These are phyloP conservation scores for Plasmopara halstedii DNA, from an alignment of 352 stramenopile species.

Conservation along the genomic window DNA sequence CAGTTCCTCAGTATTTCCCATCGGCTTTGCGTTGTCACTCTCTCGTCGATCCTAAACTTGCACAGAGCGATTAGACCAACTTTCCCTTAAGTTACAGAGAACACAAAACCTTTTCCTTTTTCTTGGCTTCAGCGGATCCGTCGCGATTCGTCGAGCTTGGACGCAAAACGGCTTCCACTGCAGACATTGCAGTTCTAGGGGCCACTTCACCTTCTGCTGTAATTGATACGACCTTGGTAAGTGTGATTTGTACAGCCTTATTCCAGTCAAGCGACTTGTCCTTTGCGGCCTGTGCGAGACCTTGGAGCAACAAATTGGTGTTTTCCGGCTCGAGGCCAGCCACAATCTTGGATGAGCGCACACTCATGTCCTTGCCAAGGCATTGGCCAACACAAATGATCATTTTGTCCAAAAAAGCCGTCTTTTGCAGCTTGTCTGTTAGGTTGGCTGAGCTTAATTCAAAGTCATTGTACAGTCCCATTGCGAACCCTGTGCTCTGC, in stretches of 20 bases:
- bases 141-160: conserved; percentile 42
- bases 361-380: conserved; percentile 59
- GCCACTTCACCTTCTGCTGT: conserved; percentile 36
- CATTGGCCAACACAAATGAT: conserved; percentile 66
- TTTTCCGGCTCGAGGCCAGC: conserved; percentile 77
- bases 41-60: conserved; percentile 20
- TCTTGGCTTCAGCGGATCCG: conserved; percentile 46
- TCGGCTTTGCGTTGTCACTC: conserved; percentile 18
- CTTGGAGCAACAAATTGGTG: conserved; percentile 77
- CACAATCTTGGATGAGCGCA: conserved; percentile 80
- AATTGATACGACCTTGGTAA: conserved; percentile 59
- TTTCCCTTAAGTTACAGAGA: not conserved
- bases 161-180: conserved; percentile 16
- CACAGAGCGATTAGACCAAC: not conserved
- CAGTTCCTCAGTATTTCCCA: conserved; percentile 17
- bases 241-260: conserved; percentile 50
- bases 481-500: conserved; percentile 79
- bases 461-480: conserved; percentile 76
- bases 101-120: conserved; percentile 32
- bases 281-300: conserved; percentile 46
- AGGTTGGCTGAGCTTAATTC: conserved; percentile 74
- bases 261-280: conserved; percentile 61
- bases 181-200: conserved; percentile 4
- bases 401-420: conserved; percentile 82
- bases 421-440: conserved; percentile 85